Evolutionary conservation across 2,329 filamentous ascomycete species (phyloP), one percentile per base, ranked within the genome.

Genomic region (Aureobasidium lini): DNA sequence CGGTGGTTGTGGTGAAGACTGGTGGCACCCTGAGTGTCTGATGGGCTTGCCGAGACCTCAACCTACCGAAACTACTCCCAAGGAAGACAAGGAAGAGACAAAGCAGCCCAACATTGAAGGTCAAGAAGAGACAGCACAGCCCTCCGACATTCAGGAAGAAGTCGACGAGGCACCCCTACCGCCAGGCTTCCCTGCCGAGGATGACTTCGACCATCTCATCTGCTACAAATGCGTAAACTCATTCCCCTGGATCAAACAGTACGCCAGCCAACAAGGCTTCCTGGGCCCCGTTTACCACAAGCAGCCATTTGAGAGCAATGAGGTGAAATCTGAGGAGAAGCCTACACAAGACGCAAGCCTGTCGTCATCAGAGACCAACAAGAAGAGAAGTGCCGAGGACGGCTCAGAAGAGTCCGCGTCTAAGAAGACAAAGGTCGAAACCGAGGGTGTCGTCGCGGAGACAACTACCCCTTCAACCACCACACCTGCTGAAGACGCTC

Each of bases 21-120:
- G 93, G 93, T 97, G 90, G 81, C 93, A 97, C 75, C 90, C 93
- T 0, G 91, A 94, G 63, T 97, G 93, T 70, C 77, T 97, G 7
- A 84, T 96, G 50, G 92, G 92, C 6, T 76, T 95, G 65, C 85
- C 87, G 0, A 83, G 90, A 10, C 81, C 79, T 64, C 84, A 87
- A 68, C 58, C 57, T 16, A 79, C 72, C 47, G 57, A 59, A n/a
- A 36, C 4, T 28, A 44, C 16, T 23, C 18, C 10, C 29, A 52
- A 49, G 16, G 23, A 53, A 34, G 50, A 56, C 42, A 16, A 46
- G 36, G 31, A 58, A 52, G 57, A 69, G 69, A n/a, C 16, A 1
- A 32, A 43, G 28, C 56, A 63, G 23, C n/a, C 48, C 15, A 23
- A 23, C 23, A 7, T n/a, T 3, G 29, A 49, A 11, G 47, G 32